Evolutionary conservation across 2,329 filamentous ascomycete species (phyloP).

Genomic region (Aquanectria penicillioides): DNA sequence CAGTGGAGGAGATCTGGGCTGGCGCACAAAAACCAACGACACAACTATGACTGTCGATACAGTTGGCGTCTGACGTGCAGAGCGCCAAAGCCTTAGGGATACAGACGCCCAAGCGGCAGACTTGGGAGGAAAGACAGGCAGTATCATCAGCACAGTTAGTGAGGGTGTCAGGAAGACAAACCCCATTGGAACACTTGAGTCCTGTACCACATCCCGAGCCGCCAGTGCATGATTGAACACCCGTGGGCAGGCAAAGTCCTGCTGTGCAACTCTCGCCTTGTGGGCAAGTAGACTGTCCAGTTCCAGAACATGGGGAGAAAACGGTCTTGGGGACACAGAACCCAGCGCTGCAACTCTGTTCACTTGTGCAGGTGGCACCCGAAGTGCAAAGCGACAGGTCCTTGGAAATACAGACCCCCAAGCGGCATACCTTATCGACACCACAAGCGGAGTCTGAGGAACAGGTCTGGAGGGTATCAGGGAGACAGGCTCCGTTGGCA

Average conservation of each 20-base stretch:
- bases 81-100: background rate
- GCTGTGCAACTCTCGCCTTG: constrained; percentile 1
- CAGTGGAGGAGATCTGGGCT: background rate
- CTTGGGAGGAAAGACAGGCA: background rate
- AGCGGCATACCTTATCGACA: background rate
- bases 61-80: background rate
- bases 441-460: background rate
- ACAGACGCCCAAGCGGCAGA: constrained; percentile 4
- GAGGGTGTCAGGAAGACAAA: background rate
- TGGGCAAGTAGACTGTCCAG: background rate
- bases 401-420: background rate
- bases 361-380: too few species aligned
- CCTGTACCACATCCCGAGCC: background rate
- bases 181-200: background rate
- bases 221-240: background rate
- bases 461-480: background rate
- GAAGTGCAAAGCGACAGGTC: background rate
- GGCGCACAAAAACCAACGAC: background rate
- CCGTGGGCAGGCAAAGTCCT: background rate
- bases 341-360: background rate
- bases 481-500: background rate
- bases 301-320: background rate
- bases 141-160: background rate
- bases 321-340: background rate
- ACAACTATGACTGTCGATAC: background rate